These are phyloP conservation scores for Venturia carpophila DNA, from an alignment of 2,329 filamentous ascomycete species.

Conservation along the genomic window DNA sequence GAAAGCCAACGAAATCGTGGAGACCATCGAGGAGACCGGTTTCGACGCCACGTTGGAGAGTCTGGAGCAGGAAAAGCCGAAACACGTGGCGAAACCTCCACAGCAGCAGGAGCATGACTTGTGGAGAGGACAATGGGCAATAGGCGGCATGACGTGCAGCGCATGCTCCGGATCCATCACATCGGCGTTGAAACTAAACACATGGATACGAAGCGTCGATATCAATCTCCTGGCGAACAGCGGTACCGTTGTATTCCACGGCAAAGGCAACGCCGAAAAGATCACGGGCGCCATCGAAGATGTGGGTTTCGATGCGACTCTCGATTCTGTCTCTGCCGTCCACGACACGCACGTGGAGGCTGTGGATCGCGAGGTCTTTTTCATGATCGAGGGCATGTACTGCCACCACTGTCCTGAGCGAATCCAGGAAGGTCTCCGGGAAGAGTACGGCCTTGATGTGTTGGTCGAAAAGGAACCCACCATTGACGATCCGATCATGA, in stretches of 20 bases:
- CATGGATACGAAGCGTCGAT: slow-evolving; percentile 41
- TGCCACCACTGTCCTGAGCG: slow-evolving; percentile 41
- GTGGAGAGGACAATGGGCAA: slow-evolving; percentile 39
- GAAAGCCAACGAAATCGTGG: slow-evolving; percentile 19
- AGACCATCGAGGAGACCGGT: slow-evolving; percentile 24
- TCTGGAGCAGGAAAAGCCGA: slow-evolving; percentile 18
- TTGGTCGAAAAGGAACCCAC: slow-evolving; percentile 52
- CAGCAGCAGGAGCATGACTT: slow-evolving; percentile 3
- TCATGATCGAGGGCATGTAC: slow-evolving; percentile 38
- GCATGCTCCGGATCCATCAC: slow-evolving; percentile 46
- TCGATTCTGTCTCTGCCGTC: slow-evolving; percentile 28
- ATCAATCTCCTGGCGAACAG: slow-evolving; percentile 47
- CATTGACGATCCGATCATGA: slow-evolving; percentile 57
- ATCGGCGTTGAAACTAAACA: slow-evolving; percentile 37
- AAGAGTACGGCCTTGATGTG: slow-evolving; percentile 43
- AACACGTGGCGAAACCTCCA: neutral
- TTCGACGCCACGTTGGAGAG: slow-evolving; percentile 23
- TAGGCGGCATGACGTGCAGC: slow-evolving; percentile 52
- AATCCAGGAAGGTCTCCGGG: slow-evolving; percentile 46
- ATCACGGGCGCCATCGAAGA: slow-evolving; percentile 46
- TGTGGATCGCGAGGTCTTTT: slow-evolving; percentile 26
- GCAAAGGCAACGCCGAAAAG: slow-evolving; percentile 37
- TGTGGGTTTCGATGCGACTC: slow-evolving; percentile 34
- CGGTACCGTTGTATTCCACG: slow-evolving; percentile 41
- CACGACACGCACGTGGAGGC: slow-evolving; percentile 20